These are phyloP conservation scores for Cladosporium oxysporum DNA, from an alignment of 2,329 filamentous ascomycete genomes.

Conservation along the genomic window DNA sequence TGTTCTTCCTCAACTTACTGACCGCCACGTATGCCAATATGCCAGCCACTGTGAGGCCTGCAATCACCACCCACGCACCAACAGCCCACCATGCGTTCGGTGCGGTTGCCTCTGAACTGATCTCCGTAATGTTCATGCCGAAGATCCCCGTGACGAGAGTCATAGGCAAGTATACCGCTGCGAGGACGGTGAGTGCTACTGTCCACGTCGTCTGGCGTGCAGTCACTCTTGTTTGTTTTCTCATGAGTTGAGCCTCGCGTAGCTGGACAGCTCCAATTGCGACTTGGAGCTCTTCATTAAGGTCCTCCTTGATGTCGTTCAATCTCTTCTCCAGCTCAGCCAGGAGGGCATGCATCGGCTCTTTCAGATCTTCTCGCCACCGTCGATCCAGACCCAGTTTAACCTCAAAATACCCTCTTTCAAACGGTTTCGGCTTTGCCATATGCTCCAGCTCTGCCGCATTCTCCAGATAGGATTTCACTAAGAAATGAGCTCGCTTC, in stretches of 20 bases:
- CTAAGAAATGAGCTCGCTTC: too few relatives aligned
- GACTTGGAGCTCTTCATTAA: neutral
- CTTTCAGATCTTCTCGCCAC: neutral
- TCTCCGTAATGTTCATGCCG: slow-evolving; percentile 32
- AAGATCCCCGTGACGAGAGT: slow-evolving; percentile 30
- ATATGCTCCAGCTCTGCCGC: too few relatives aligned
- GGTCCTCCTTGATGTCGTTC: neutral
- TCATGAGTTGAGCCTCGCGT: neutral
- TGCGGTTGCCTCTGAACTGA: slow-evolving; percentile 13
- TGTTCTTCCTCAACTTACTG: neutral
- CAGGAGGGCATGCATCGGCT: neutral
- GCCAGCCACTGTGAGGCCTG: neutral
- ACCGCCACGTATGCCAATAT: neutral
- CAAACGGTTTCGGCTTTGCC: too few relatives aligned
- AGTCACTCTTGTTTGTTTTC: neutral
- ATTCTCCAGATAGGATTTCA: too few relatives aligned
- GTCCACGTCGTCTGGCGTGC: neutral
- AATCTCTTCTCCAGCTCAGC: neutral
- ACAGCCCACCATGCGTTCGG: neutral
- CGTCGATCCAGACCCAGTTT: too few relatives aligned
- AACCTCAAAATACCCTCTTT: too few relatives aligned
- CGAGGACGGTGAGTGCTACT: slow-evolving; percentile 24
- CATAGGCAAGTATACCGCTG: slow-evolving; percentile 28
- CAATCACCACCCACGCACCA: neutral
- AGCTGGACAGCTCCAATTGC: neutral